These are phyloP conservation scores for Noccaea bulbosa DNA, from an alignment of 345 rosid genomes.

Conservation along the genomic window DNA sequence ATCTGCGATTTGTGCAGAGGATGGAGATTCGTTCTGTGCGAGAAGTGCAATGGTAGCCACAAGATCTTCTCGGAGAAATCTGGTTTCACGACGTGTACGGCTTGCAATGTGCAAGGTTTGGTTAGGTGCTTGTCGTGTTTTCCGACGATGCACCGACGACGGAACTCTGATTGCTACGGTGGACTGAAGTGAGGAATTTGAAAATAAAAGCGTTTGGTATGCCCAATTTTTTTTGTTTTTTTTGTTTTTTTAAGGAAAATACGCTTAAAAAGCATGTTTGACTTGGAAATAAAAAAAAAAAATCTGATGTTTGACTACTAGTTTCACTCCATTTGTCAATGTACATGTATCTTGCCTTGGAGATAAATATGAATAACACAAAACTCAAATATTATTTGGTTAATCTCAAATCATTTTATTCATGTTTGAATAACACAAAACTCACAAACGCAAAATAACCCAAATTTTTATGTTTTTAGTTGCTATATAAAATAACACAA, in stretches of 20 bases:
- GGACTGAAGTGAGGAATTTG: not conserved
- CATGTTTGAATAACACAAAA: too few species aligned
- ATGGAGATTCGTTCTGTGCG: conserved; percentile 57
- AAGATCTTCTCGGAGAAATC: conserved; percentile 53
- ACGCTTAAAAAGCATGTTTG: too few species aligned
- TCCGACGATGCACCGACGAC: conserved; percentile 34
- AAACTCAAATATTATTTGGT: too few species aligned
- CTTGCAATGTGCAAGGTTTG: conserved; percentile 58
- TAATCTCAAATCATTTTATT: too few species aligned
- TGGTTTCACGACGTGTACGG: conserved; percentile 52
- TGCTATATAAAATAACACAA: too few species aligned
- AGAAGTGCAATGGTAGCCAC: conserved; percentile 61
- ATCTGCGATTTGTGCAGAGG: conserved; percentile 57
- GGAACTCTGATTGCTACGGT: conserved; percentile 20
- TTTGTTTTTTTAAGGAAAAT: too few species aligned
- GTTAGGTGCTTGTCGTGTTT: conserved; percentile 50
- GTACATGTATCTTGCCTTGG: not conserved
- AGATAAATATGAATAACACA: too few species aligned
- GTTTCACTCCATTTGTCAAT: not conserved
- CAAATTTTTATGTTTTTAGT: too few species aligned
- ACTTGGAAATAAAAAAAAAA: not conserved
- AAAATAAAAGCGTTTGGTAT: not conserved
- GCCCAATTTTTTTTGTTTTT: not conserved
- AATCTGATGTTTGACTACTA: not conserved
- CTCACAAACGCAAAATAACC: too few species aligned